A percentile compares a stretch with the other conserved stretches of the same genome.
phyloP scores from a whole-genome alignment of 2,329 filamentous ascomycete genomes.

The Lachnellula cervina region DNA sequence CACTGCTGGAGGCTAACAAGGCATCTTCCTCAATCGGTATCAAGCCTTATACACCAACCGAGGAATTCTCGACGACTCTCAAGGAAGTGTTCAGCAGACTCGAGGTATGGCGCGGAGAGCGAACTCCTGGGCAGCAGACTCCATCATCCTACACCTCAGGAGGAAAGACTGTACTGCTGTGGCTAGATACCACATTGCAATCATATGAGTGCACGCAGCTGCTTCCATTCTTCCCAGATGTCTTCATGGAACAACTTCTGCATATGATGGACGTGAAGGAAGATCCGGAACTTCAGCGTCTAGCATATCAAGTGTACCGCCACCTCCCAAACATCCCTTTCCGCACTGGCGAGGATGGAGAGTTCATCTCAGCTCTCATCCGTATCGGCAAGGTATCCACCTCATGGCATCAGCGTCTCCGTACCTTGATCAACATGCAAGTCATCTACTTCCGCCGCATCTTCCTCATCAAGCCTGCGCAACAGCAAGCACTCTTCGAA shows the following conservation, averaged over 20 bases:
- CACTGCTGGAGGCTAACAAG: constrained; percentile 74
- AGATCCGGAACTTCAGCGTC: constrained; percentile 87
- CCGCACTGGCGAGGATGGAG: constrained; percentile 74
- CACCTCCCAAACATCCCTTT: constrained; percentile 95
- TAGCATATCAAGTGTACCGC: constrained; percentile 95
- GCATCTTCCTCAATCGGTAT: constrained; percentile 75
- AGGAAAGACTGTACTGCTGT: constrained; percentile 91
- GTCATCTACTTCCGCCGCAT: constrained; percentile 96
- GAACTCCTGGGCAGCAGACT: constrained; percentile 82
- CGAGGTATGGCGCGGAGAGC: constrained; percentile 81
- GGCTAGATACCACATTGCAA: constrained; percentile 87
- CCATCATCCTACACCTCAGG: constrained; percentile 93
- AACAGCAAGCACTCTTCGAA: constrained; percentile 77
- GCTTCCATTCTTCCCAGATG: constrained; percentile 81
- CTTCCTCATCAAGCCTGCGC: constrained; percentile 71
- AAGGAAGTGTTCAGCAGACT: constrained; percentile 71
- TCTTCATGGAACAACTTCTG: constrained; percentile 86
- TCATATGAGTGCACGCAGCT: constrained; percentile 91
- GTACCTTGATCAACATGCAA: constrained; percentile 96
- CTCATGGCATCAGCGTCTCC: constrained; percentile 92
- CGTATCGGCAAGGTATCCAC: constrained; percentile 77
- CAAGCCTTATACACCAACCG: constrained; percentile 72
- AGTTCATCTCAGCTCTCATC: constrained; percentile 81
- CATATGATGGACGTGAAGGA: constrained; percentile 99
- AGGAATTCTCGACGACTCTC: constrained; percentile 69